phyloP scores from a whole-genome alignment of 805 yeast species.

The Lipomyces yamadae region DNA sequence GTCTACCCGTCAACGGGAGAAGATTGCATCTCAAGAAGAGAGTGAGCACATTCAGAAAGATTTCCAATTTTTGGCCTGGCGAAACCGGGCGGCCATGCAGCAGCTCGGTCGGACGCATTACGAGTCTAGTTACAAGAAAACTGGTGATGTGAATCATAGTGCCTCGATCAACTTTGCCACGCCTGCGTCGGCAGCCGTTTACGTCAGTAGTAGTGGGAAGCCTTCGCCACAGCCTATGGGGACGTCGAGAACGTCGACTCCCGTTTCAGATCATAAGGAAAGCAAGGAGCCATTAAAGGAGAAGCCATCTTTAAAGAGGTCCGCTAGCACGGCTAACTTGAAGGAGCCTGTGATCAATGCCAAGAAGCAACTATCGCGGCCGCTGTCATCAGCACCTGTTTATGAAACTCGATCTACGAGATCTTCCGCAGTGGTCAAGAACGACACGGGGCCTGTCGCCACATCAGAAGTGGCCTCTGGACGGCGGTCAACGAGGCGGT shows the following conservation, averaged over 20 bases:
- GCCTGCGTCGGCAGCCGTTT: conserved; percentile 16
- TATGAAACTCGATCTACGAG: conserved; percentile 4
- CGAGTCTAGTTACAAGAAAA: conserved; percentile 26
- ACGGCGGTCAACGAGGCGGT: conserved; percentile 1
- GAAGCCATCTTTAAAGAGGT: background rate
- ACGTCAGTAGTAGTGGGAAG: conserved; percentile 13
- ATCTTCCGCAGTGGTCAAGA: background rate
- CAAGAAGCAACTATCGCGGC: background rate
- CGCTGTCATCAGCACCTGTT: background rate
- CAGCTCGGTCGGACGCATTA: conserved; percentile 29
- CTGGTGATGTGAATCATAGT: conserved; percentile 17
- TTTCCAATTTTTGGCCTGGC: conserved; percentile 27
- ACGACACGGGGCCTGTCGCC: background rate
- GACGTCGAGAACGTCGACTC: conserved; percentile 10
- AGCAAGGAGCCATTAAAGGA: background rate
- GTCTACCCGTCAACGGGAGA: conserved; percentile 28
- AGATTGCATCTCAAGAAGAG: conserved; percentile 11
- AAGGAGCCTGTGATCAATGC: background rate
- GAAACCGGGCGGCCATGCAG: conserved; percentile 23
- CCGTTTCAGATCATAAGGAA: background rate
- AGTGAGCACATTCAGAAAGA: conserved; percentile 11
- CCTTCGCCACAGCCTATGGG: conserved; percentile 6
- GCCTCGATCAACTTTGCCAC: conserved; percentile 21
- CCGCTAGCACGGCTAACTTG: conserved; percentile 2
- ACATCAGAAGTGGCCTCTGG: background rate